Conservation (phyloP, 352 stramenopile genomes). For the Globisporangium cylindrosporum region DNA sequence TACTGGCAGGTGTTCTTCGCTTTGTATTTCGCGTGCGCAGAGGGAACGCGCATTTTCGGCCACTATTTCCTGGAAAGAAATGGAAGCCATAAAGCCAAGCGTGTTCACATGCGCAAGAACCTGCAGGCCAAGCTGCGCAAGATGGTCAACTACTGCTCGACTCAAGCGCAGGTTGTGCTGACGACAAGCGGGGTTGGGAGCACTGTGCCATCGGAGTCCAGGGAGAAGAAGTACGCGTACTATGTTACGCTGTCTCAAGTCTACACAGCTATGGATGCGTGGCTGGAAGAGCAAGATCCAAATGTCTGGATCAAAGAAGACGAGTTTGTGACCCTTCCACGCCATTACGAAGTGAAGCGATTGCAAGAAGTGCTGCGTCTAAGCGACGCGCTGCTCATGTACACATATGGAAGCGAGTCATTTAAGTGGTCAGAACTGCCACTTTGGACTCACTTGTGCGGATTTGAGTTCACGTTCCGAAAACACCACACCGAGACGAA, state of each 20-base stretch:
- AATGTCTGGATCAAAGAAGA: constrained; percentile 79
- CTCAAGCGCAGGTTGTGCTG: constrained; percentile 57
- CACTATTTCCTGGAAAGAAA: constrained; percentile 60
- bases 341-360: constrained; percentile 70
- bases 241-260: constrained; percentile 59
- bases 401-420: constrained; percentile 19
- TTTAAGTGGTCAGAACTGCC: constrained; percentile 54
- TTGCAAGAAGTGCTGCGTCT: constrained; percentile 67
- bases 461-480: constrained; percentile 58
- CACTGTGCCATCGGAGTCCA: constrained; percentile 23
- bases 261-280: constrained; percentile 84
- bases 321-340: constrained; percentile 61
- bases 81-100: constrained; percentile 30
- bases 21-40: constrained; percentile 59
- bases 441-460: constrained; percentile 66
- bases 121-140: constrained; percentile 53
- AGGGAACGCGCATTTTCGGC: constrained; percentile 49
- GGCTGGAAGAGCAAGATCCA: constrained; percentile 78
- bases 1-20: constrained; percentile 77
- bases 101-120: constrained; percentile 43
- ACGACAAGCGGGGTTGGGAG: constrained; percentile 27
- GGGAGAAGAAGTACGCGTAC: constrained; percentile 50
- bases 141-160: constrained; percentile 62
- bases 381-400: constrained; percentile 57
- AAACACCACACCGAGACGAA: constrained; percentile 6